Percentiles rank a stretch among this genome's conserved stretches.
phyloP scores from a whole-genome alignment of 305 asterid species.

The Solanum aculeatissimum region DNA sequence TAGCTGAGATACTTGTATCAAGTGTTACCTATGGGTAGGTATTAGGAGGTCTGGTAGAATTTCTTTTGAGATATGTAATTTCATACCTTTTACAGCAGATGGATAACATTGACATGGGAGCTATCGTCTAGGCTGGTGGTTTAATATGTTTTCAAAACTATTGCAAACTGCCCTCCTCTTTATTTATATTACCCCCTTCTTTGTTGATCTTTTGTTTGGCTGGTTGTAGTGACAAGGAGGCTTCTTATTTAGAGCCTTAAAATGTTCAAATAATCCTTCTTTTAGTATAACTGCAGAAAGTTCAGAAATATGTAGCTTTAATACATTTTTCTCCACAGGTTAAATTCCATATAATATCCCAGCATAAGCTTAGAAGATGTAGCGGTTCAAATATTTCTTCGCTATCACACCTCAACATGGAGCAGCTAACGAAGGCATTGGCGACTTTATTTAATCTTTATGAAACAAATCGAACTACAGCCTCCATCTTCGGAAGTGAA shows the following conservation, averaged over 20 bases:
- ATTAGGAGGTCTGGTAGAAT: not conserved
- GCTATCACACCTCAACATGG: constrained; percentile 63
- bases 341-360: constrained; percentile 76
- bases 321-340: constrained; percentile 37
- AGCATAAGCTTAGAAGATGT: constrained; percentile 49
- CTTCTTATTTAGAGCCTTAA: not conserved
- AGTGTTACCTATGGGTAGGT: not conserved
- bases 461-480: constrained; percentile 44
- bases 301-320: not conserved
- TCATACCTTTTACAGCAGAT: not conserved
- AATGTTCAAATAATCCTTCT: not conserved
- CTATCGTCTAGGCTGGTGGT: not conserved
- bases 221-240: not conserved
- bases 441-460: constrained; percentile 51
- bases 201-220: not conserved
- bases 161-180: not conserved
- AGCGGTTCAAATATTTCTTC: constrained; percentile 42
- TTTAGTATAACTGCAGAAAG: not conserved
- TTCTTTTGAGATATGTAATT: not conserved
- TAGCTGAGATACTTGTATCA: not conserved
- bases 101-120: not conserved
- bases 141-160: not conserved
- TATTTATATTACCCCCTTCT: not conserved
- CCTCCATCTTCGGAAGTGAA: constrained; percentile 42
- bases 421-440: constrained; percentile 81